A percentile compares a stretch with the other conserved stretches of the same genome.
Conservation (phyloP, 345 rosid species). For the Salix exigua region DNA sequence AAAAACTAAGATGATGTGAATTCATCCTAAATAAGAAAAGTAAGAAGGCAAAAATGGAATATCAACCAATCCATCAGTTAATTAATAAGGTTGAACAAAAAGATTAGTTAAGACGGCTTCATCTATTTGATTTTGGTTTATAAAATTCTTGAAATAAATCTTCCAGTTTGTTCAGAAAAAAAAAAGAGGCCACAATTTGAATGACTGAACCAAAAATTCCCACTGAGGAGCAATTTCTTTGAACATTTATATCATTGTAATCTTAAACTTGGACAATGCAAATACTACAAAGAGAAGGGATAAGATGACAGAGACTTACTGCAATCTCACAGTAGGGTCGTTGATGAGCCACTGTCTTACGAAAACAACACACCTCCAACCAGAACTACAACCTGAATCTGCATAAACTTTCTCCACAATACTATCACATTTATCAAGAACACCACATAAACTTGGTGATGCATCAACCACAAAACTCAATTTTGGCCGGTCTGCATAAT, state of each 20-base stretch:
- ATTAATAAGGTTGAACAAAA: no score
- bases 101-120: no score
- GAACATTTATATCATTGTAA: neutral
- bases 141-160: no score
- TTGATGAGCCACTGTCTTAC: conserved; percentile 33
- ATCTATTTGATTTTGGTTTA: no score
- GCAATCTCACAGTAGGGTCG: conserved; percentile 54
- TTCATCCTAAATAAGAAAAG: no score
- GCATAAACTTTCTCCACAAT: conserved; percentile 33
- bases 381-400: conserved; percentile 57
- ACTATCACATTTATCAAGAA: conserved; percentile 63
- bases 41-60: no score
- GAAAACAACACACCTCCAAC: conserved; percentile 55
- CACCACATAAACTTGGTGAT: conserved; percentile 40
- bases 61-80: no score
- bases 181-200: no score
- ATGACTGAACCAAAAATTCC: no score
- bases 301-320: conserved; percentile 45
- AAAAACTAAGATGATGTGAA: no score
- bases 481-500: conserved; percentile 52
- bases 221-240: neutral
- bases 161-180: no score
- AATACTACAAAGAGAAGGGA: neutral
- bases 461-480: conserved; percentile 64
- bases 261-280: neutral